A percentile compares a stretch with the other conserved stretches of the same genome.
phyloP scores from a whole-genome alignment of 495 filamentous ascomycete genomes.

The Trichoderma virens region DNA sequence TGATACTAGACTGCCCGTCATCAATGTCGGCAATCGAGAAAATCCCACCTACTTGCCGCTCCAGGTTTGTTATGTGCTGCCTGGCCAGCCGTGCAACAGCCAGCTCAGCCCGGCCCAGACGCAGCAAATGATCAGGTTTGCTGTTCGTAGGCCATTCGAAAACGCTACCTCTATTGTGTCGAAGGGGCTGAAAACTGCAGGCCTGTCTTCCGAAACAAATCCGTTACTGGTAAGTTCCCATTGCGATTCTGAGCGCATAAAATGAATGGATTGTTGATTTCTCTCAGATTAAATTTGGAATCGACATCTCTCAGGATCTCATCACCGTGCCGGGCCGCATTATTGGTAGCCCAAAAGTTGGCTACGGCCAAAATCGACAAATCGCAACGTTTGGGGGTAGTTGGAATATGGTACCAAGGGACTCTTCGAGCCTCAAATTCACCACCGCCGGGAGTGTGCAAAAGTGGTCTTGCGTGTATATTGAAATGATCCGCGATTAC shows the following conservation, averaged over 20 bases:
- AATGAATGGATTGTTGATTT: background rate
- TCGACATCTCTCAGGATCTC: conserved; percentile 36
- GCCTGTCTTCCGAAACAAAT: background rate
- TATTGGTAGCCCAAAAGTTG: conserved; percentile 39
- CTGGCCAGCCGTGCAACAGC: conserved; percentile 48
- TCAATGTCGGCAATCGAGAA: conserved; percentile 54
- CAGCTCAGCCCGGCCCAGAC: conserved; percentile 49
- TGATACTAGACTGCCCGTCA: conserved; percentile 37
- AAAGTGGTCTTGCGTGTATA: conserved; percentile 9
- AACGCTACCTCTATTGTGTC: conserved; percentile 53
- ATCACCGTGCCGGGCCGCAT: conserved; percentile 52
- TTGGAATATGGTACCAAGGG: conserved; percentile 14
- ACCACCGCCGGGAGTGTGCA: background rate
- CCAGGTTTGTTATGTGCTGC: conserved; percentile 51
- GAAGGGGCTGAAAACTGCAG: conserved; percentile 32
- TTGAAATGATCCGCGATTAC: background rate
- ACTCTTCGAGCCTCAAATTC: background rate
- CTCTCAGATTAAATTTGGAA: conserved; percentile 33
- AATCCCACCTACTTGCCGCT: conserved; percentile 54
- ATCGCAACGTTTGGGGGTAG: conserved; percentile 6
- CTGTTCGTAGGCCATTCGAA: conserved; percentile 48
- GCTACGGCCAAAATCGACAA: conserved; percentile 29
- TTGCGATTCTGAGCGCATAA: background rate
- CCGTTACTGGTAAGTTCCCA: background rate
- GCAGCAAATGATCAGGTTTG: conserved; percentile 50